A percentile compares a stretch with the other conserved stretches of the same genome.
Evolutionary conservation across 1,284 basidiomycete genomes (phyloP).

Genomic region (Leucoagaricus sp.): DNA sequence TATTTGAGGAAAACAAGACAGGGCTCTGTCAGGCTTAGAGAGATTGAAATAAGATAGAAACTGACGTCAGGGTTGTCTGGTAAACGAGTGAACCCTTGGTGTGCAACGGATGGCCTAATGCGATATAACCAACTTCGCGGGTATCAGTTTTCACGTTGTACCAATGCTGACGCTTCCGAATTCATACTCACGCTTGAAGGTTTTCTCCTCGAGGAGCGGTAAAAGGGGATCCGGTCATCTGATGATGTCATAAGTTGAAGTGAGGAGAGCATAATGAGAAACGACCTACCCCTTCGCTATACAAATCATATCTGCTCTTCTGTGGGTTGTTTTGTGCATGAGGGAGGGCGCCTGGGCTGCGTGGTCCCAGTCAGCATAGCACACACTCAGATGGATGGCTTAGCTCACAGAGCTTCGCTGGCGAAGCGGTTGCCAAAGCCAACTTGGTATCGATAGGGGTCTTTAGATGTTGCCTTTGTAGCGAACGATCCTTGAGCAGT

Average conservation of each 20-base stretch:
- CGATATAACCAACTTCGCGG: constrained; percentile 56
- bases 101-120: constrained; percentile 70
- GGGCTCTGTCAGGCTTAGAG: background rate
- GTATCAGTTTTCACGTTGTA: constrained; percentile 12
- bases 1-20: constrained; percentile 19
- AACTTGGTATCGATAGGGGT: constrained; percentile 60
- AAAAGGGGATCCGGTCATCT: constrained; percentile 66
- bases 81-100: constrained; percentile 58
- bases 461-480: constrained; percentile 41
- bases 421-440: constrained; percentile 56
- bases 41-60: constrained; percentile 4
- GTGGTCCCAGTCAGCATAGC: background rate
- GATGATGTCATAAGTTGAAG: constrained; percentile 13
- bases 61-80: constrained; percentile 61
- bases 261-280: background rate
- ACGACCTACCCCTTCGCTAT: constrained; percentile 53
- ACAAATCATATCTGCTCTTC: constrained; percentile 61
- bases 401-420: constrained; percentile 52
- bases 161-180: background rate
- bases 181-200: constrained; percentile 34
- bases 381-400: background rate
- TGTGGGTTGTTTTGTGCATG: constrained; percentile 63
- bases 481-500: constrained; percentile 43
- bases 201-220: constrained; percentile 52
- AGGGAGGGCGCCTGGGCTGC: constrained; percentile 54